Percentiles rank a stretch among this genome's conserved stretches.
phyloP scores from a whole-genome alignment of 2,329 filamentous ascomycete genomes.

The Rhynchosporium graminicola region DNA sequence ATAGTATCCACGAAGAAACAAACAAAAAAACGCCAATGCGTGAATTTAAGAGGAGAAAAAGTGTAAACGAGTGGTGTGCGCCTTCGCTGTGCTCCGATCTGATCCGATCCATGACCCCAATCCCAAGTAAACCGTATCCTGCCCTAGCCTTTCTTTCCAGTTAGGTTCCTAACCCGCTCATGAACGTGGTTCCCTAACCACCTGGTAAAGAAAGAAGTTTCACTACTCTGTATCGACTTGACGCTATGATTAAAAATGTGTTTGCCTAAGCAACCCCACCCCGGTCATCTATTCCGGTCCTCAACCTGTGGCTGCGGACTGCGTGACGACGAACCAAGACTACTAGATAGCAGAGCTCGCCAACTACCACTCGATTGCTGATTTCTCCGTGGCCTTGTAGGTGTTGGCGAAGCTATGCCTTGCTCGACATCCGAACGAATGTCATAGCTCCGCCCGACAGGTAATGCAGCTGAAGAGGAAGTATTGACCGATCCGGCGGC shows the following conservation, averaged over 20 bases:
- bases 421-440: conserved; percentile 34
- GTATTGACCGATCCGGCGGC: conserved; percentile 48
- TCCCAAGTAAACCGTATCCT: not conserved
- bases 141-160: not conserved
- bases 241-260: not conserved
- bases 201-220: conserved; percentile 28
- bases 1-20: not conserved
- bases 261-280: not conserved
- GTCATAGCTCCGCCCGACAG: conserved; percentile 25
- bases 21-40: not conserved
- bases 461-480: conserved; percentile 47
- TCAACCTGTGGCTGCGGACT: conserved; percentile 31
- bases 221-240: not conserved
- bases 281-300: conserved; percentile 35
- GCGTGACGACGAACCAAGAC: conserved; percentile 32
- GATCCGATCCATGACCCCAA: conserved; percentile 24
- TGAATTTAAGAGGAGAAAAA: conserved; percentile 16
- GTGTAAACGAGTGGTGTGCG: conserved; percentile 34
- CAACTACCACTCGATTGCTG: conserved; percentile 28
- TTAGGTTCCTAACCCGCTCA: conserved; percentile 14
- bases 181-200: conserved; percentile 26
- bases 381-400: conserved; percentile 25
- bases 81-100: conserved; percentile 36
- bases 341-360: conserved; percentile 32
- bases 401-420: conserved; percentile 29